A percentile compares a stretch with the other conserved stretches of the same genome.
These are phyloP conservation scores for Cladosporium sp. DNA, from an alignment of 2,329 filamentous ascomycete genomes.

Conservation along the genomic window DNA sequence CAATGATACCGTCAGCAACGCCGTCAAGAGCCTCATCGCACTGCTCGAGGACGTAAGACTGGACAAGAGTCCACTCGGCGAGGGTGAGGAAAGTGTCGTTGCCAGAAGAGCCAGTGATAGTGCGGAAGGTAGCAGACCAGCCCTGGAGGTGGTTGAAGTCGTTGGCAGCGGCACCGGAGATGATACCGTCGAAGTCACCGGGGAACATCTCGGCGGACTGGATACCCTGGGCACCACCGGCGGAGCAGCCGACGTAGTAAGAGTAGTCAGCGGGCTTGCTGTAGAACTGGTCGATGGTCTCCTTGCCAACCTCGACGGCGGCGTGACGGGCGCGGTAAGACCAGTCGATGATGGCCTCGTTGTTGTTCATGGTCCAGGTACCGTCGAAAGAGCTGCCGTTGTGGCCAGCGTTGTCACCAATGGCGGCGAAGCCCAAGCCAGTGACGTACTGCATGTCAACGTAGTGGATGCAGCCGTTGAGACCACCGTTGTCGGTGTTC, in stretches of 20 bases:
- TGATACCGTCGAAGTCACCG: slow-evolving; percentile 47
- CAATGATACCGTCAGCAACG: slow-evolving; percentile 45
- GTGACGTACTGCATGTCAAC: slow-evolving; percentile 31
- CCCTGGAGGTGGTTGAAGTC: slow-evolving; percentile 42
- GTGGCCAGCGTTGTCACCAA: slow-evolving; percentile 33
- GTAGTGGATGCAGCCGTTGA: slow-evolving; percentile 32
- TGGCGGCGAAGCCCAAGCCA: slow-evolving; percentile 30
- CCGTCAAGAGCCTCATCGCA: slow-evolving; percentile 49
- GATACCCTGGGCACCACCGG: slow-evolving; percentile 47
- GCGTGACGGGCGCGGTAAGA: slow-evolving; percentile 30
- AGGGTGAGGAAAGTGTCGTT: slow-evolving; percentile 40
- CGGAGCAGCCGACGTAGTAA: slow-evolving; percentile 47
- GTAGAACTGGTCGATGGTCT: slow-evolving; percentile 36
- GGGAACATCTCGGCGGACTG: slow-evolving; percentile 44
- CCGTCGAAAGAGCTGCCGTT: slow-evolving; percentile 30
- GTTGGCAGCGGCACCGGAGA: slow-evolving; percentile 42
- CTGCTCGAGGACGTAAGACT: slow-evolving; percentile 43
- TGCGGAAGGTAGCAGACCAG: slow-evolving; percentile 42
- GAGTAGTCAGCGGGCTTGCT: slow-evolving; percentile 35
- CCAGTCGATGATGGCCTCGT: slow-evolving; percentile 31
- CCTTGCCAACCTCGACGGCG: slow-evolving; percentile 30
- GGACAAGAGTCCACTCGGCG: slow-evolving; percentile 40
- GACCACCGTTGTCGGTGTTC: slow-evolving; percentile 33
- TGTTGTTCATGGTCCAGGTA: slow-evolving; percentile 26
- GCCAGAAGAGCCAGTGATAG: slow-evolving; percentile 36